phyloP scores from a whole-genome alignment of 345 rosid genomes.

The Pistacia vera region DNA sequence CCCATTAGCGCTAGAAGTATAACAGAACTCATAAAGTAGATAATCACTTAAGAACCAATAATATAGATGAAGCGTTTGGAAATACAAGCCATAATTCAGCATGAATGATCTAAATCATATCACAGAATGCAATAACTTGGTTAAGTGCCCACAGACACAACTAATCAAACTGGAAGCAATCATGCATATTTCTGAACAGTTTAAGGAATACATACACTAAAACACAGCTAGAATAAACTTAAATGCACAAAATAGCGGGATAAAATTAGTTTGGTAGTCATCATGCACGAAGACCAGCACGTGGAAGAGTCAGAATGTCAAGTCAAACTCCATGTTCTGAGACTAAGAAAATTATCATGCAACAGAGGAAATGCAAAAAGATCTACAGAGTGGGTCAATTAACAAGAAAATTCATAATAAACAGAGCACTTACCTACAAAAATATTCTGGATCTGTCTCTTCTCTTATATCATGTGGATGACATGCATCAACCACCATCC shows the following conservation, averaged over 20 bases:
- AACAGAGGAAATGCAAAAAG: not conserved
- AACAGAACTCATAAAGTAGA: not conserved
- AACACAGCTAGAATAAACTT: not conserved
- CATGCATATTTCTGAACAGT: not conserved
- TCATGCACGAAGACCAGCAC: not conserved
- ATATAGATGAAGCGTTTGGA: not conserved
- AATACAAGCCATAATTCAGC: not conserved
- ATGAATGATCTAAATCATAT: not conserved
- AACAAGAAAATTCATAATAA: conserved; percentile 10
- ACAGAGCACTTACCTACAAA: conserved; percentile 60
- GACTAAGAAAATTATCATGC: not conserved
- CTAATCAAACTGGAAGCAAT: not conserved
- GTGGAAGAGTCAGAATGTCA: no score
- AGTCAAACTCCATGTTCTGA: not conserved
- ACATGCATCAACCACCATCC: conserved; percentile 94
- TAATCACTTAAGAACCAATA: not conserved
- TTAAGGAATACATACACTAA: not conserved
- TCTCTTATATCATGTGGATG: conserved; percentile 89
- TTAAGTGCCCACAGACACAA: not conserved
- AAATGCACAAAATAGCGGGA: not conserved
- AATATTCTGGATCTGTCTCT: conserved; percentile 78
- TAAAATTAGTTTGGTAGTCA: not conserved
- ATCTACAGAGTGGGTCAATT: not conserved
- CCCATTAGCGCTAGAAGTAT: not conserved
- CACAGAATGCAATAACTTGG: not conserved